Conservation (phyloP, 2,329 filamentous ascomycete species). For the Cercospora nicotianae region DNA sequence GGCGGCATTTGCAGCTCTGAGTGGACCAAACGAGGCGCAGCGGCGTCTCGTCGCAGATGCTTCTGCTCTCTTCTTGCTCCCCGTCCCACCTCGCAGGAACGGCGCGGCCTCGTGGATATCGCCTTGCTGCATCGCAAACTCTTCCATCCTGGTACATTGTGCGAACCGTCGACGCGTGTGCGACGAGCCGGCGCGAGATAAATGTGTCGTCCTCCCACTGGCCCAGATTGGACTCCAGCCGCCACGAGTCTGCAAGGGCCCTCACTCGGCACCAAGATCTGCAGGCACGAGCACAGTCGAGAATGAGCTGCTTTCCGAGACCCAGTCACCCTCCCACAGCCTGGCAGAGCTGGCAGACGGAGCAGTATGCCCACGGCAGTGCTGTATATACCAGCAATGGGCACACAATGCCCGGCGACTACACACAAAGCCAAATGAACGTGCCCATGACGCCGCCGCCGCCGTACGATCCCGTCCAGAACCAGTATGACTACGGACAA, state of each 20-base stretch:
- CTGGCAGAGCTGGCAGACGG: not conserved
- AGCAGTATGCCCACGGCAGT: conserved; percentile 8
- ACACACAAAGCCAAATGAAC: not conserved
- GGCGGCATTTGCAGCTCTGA: conserved; percentile 9
- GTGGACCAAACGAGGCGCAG: conserved; percentile 15
- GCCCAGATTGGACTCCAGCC: conserved; percentile 1
- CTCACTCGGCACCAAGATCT: conserved; percentile 1
- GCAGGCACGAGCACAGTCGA: conserved; percentile 10
- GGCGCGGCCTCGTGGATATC: conserved; percentile 6
- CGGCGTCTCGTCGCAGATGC: conserved; percentile 3
- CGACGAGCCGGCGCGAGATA: not conserved
- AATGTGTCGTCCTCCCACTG: conserved; percentile 4
- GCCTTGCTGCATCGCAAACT: conserved; percentile 5
- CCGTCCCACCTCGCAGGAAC: not conserved
- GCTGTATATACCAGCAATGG: conserved; percentile 11
- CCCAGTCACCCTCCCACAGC: not conserved
- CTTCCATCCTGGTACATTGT: not conserved
- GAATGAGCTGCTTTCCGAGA: conserved; percentile 13
- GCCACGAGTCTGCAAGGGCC: conserved; percentile 14
- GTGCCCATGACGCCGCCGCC: conserved; percentile 20
- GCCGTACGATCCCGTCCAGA: conserved; percentile 20
- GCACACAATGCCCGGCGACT: not conserved
- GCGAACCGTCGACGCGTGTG: not conserved
- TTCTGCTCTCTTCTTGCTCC: not conserved
- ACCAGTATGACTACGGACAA: conserved; percentile 12